Conservation (phyloP, 805 yeast genomes). For the Starmerella lactis-condensi region DNA sequence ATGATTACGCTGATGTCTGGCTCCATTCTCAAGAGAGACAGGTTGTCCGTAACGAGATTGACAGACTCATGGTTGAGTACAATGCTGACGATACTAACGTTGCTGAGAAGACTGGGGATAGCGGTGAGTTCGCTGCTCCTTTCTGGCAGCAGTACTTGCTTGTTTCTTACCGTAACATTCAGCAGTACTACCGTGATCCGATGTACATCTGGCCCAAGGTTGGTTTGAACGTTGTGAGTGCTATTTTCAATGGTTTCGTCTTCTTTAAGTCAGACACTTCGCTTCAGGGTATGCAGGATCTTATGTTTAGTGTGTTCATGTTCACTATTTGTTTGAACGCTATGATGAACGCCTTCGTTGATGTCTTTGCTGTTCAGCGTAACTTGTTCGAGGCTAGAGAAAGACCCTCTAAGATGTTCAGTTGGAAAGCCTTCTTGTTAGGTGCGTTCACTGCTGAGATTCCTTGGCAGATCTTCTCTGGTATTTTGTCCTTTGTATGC, state of each 20-base stretch:
- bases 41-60: conserved; percentile 22
- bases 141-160: conserved; percentile 29
- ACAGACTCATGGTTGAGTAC: conserved; percentile 20
- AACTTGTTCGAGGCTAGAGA: conserved; percentile 55
- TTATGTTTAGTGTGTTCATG: conserved; percentile 42
- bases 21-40: conserved; percentile 27
- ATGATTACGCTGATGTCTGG: conserved; percentile 55
- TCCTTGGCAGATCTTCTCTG: conserved; percentile 36
- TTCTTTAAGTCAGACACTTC: conserved; percentile 40
- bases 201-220: conserved; percentile 44
- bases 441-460: conserved; percentile 39
- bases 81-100: conserved; percentile 17
- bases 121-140: conserved; percentile 29
- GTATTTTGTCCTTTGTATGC: conserved; percentile 36
- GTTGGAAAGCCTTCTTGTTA: conserved; percentile 43
- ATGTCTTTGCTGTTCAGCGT: conserved; percentile 37
- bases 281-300: conserved; percentile 38
- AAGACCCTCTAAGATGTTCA: conserved; percentile 50
- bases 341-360: conserved; percentile 43
- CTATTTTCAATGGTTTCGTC: conserved; percentile 54
- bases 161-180: conserved; percentile 28
- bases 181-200: conserved; percentile 42
- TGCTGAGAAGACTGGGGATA: conserved; percentile 9
- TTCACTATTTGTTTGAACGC: conserved; percentile 41
- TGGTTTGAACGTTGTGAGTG: conserved; percentile 30